phyloP scores from a whole-genome alignment of 192 early-diverging fungal species.

The Cetraspora pellucida region DNA sequence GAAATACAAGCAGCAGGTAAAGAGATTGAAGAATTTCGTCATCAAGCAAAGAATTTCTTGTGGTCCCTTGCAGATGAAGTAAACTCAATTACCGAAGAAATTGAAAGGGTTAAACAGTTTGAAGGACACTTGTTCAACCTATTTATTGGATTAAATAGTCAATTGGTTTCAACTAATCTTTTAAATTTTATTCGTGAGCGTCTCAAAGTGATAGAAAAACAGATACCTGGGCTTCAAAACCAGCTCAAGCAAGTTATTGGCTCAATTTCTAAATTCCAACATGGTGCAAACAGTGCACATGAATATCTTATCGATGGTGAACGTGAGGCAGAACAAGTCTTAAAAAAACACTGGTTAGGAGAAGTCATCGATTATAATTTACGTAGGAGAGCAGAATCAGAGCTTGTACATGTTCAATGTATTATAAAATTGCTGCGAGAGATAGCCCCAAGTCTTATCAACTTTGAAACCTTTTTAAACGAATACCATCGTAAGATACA shows the following conservation, averaged over 20 bases:
- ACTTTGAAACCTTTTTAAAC: slow-evolving; percentile 20
- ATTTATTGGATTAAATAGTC: too few relatives aligned
- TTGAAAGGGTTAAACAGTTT: background rate
- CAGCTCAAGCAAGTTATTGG: background rate
- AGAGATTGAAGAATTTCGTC: slow-evolving; percentile 1
- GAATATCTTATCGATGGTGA: slow-evolving; percentile 18
- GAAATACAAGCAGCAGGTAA: background rate
- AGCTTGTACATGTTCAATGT: background rate
- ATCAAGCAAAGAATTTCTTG: slow-evolving; percentile 9
- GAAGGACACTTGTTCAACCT: background rate
- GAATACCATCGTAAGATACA: slow-evolving; percentile 1
- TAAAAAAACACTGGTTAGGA: background rate
- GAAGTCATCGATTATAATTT: background rate
- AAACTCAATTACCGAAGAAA: background rate
- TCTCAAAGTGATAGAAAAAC: background rate
- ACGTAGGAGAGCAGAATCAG: background rate
- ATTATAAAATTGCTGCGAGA: background rate
- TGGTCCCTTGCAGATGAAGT: background rate
- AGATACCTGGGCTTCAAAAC: background rate
- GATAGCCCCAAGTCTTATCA: background rate
- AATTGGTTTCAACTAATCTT: background rate
- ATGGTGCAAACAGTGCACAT: background rate
- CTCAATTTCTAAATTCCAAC: background rate
- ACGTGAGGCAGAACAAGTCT: slow-evolving; percentile 8
- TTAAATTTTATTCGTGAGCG: background rate